Evolutionary conservation across 192 early-diverging fungal genomes (phyloP).

Genomic region (Coemansia nantahalensis): DNA sequence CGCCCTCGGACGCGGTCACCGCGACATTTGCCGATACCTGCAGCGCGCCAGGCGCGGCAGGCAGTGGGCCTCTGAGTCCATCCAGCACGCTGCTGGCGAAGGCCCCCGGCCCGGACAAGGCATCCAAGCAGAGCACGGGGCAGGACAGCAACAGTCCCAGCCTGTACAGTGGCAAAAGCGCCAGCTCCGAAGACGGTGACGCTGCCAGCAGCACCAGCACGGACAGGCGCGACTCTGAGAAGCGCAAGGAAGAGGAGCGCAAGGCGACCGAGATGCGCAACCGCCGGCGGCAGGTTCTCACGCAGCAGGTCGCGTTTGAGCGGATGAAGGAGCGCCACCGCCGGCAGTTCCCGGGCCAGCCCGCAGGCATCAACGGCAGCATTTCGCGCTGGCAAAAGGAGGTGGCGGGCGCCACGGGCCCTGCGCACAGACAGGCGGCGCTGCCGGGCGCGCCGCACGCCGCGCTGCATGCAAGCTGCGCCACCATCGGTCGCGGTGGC

Average conservation of each 20-base stretch:
- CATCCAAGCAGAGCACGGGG: too few relatives aligned
- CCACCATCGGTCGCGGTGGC: slow-evolving; percentile 24
- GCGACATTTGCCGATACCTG: not conserved
- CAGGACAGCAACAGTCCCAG: slow-evolving; percentile 25
- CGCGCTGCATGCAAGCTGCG: slow-evolving; percentile 18
- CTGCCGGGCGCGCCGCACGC: slow-evolving; percentile 3
- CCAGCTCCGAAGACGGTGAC: not conserved
- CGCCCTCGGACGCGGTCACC: slow-evolving; percentile 9
- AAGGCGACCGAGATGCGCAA: slow-evolving; percentile 43
- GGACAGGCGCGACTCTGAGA: slow-evolving; percentile 8
- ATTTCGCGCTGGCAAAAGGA: slow-evolving; percentile 47
- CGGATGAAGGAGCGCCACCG: slow-evolving; percentile 55
- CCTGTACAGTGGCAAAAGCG: slow-evolving; percentile 20
- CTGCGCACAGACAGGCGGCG: not conserved
- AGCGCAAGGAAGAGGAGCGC: slow-evolving; percentile 51
- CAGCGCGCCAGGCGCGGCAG: not conserved
- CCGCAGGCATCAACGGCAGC: slow-evolving; percentile 8
- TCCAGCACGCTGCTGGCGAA: slow-evolving; percentile 17
- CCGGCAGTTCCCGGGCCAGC: slow-evolving; percentile 29
- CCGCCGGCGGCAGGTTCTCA: slow-evolving; percentile 49
- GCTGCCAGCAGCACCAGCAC: too few relatives aligned
- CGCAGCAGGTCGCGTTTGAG: slow-evolving; percentile 55
- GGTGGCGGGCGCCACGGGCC: slow-evolving; percentile 9
- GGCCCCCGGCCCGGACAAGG: slow-evolving; percentile 4
- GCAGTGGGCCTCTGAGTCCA: slow-evolving; percentile 29